Percentiles rank a stretch among this genome's conserved stretches.
Conservation (phyloP, 495 filamentous ascomycete genomes). For the Immersiella caudata region DNA sequence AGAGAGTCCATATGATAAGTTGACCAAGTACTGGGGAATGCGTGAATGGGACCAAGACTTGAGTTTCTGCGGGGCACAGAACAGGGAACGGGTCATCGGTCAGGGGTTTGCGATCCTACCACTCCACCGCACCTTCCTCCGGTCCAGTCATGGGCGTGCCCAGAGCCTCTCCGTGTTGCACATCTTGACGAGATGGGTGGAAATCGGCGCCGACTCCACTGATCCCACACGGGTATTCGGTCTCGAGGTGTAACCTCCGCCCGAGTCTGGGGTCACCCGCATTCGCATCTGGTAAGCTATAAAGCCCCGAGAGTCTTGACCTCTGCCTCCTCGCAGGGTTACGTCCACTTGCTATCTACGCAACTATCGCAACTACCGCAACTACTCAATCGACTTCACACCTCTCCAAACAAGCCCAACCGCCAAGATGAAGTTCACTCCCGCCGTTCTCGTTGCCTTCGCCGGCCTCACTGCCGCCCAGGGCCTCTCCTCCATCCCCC, state of each 20-base stretch:
- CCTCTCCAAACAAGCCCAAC: conserved; percentile 6
- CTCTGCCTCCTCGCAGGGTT: too few relatives aligned
- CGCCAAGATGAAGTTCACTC: conserved; percentile 46
- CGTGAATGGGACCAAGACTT: too few relatives aligned
- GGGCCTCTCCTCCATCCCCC: conserved; percentile 41
- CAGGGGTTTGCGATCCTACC: neutral
- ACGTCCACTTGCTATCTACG: too few relatives aligned
- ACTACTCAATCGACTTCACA: neutral
- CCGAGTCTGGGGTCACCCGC: neutral
- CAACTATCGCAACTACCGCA: too few relatives aligned
- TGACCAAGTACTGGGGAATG: neutral
- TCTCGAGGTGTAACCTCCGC: neutral
- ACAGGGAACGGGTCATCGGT: neutral
- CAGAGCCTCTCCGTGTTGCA: neutral
- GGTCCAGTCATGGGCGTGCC: neutral
- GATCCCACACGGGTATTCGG: neutral
- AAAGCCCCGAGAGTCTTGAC: too few relatives aligned
- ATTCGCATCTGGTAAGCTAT: too few relatives aligned
- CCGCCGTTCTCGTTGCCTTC: conserved; percentile 40
- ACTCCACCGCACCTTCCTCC: neutral
- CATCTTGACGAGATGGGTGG: neutral
- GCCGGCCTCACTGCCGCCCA: conserved; percentile 42
- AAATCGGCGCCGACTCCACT: neutral
- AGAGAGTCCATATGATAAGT: neutral
- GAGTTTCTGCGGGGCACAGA: neutral